Evolutionary conservation across 2,329 filamentous ascomycete species (phyloP), one percentile per base, ranked within the genome.

Genomic region (Eutypella sp.): DNA sequence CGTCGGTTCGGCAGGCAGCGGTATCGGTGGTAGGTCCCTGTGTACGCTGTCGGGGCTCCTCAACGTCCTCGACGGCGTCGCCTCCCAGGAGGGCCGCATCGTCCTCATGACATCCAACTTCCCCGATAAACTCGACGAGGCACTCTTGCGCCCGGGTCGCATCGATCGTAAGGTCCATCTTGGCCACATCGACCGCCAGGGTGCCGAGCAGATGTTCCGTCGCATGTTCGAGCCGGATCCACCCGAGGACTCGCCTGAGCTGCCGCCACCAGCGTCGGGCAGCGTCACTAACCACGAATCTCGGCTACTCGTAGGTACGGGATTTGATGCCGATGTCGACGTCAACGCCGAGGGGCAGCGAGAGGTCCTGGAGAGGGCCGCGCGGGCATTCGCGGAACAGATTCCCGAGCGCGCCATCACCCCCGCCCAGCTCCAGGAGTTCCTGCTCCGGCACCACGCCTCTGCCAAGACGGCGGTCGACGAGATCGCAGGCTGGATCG

Each of bases 41-140:
- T 68, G 65, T 47, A 83, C 81, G 0, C 69, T 89, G 1, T 85
- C 83, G 0, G 83, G 81, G 0, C 66, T 89, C 0, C 68, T 89
- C 22, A 89, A 88, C 49, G 79, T 82, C 8, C 75, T 89, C 9
- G 84, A 89, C 52, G 85, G 85, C 2, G 82, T 87, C 0, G 82
- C 82, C 0, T 81, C 80, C 0, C 78, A 80, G 43, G 84, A 89
- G 66, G 85, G 84, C 2, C 75, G 82, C 15, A 81, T 88, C 22
- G 73, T 89, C 16, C 78, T 89, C 59, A 88, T 89, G 83, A 89
- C 84, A 0, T 85, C 83, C 23, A 89, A 88, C 55, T 73, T 77
- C 41, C 75, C 77, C 0, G 81, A 87, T 41, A 74, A 78, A 42
- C 74, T 88, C 0, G 83, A 88, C 56, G 66, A 72, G 2, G 84